Evolutionary conservation across 495 filamentous ascomycete species (phyloP), one percentile per base, ranked within the genome.

Genomic region (Podospora conica): DNA sequence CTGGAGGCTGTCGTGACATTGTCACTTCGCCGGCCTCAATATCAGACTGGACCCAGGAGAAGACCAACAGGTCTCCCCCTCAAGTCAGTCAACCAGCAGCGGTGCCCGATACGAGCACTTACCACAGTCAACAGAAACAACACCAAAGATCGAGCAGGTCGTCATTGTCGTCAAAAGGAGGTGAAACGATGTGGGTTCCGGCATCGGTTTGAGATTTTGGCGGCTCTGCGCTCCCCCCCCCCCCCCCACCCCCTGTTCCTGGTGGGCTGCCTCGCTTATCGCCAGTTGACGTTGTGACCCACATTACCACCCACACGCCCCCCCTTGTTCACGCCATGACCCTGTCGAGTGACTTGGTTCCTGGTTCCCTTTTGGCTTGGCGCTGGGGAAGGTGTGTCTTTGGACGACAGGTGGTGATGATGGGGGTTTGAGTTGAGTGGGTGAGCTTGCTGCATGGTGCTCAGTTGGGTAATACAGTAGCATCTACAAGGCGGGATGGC

Each of bases 131-230:
- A 48, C 33, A 48, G 33, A 18, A 48, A 40, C 27, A 40, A 53
- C 59, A 33, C 53, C 29, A 1, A 11, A 28, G n/a, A n/a, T n/a
- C 33, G 11, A 48, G 6, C 33, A 12, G 33, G 33, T 48, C 40
- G 40, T 48, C 40, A n/a, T 48, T 5, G 40, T 53, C 20, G 33
- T 23, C 1, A 24, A 61, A 53, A 11, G 31, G 40, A 21, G 40
- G 40, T 73, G 71, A 73, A 73, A 73, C 71, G 27, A 62, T 65
- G 63, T 33, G 33, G 63, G 70, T 70, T 65, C 61, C 68, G 68
- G 58, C 54, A 22, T 62, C 33, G 58, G 71, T 73, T 69, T 71
- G 62, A 71, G 71, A 69, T 55, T 59, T 54, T 27, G 25, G 71
- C 69, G 67, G 71, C 69, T 71, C 71, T 69, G 68, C 60, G 22